phyloP scores from a whole-genome alignment of 768 basidiomycete genomes.

The Collybia nuda region DNA sequence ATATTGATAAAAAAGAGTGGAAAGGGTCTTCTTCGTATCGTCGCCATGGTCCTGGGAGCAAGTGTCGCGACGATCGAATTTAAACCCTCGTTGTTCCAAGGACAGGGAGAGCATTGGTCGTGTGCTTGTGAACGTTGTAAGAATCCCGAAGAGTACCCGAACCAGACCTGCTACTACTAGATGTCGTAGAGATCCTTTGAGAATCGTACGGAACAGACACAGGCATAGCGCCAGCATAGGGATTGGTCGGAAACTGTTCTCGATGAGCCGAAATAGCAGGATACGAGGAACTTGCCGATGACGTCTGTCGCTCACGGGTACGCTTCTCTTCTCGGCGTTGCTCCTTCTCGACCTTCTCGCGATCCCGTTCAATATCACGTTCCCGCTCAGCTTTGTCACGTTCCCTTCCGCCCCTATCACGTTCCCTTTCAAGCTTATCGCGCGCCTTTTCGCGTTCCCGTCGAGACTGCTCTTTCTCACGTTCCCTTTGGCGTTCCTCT shows the following conservation, averaged over 20 bases:
- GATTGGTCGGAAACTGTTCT: constrained; percentile 5
- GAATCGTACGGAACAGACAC: constrained; percentile 6
- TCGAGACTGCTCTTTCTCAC: constrained; percentile 8
- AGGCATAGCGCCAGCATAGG: background rate
- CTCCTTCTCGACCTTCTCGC: constrained; percentile 8
- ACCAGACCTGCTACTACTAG: constrained; percentile 4
- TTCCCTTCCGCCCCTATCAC: too few relatives aligned
- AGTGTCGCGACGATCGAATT: background rate
- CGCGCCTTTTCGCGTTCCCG: constrained; percentile 1
- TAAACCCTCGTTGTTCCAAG: constrained; percentile 6
- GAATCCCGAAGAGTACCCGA: constrained; percentile 5
- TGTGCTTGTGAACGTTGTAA: constrained; percentile 4
- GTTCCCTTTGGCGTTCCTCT: constrained; percentile 12
- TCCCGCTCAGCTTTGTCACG: too few relatives aligned
- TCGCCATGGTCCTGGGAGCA: background rate
- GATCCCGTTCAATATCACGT: constrained; percentile 5
- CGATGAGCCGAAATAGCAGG: constrained; percentile 3
- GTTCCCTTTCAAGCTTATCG: too few relatives aligned
- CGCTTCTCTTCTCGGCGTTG: constrained; percentile 2
- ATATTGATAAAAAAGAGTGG: background rate
- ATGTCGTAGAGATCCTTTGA: constrained; percentile 3
- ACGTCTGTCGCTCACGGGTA: constrained; percentile 1
- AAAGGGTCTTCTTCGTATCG: background rate
- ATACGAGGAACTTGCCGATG: constrained; percentile 5
- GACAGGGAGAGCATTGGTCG: constrained; percentile 5